Conservation (phyloP, 192 early-diverging fungal species). For the Linnemannia hyalina region DNA sequence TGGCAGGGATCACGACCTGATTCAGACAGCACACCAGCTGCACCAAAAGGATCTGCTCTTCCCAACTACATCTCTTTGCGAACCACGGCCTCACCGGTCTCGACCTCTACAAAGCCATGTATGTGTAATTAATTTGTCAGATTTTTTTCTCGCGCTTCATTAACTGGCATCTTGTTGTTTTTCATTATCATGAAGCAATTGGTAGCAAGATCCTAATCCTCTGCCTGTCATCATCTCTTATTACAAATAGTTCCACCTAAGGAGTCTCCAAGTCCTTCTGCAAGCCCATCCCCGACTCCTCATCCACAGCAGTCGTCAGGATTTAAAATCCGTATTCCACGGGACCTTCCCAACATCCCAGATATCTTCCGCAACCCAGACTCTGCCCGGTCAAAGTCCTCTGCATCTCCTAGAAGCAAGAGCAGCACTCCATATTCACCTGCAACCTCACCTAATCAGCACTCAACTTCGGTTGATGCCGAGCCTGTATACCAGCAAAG, state of each 20-base stretch:
- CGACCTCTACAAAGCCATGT: slow-evolving; percentile 7
- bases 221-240: background rate
- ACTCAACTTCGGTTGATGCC: background rate
- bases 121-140: background rate
- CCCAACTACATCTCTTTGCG: background rate
- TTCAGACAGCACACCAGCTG: slow-evolving; percentile 15
- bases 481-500: slow-evolving; percentile 28
- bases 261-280: background rate
- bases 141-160: background rate
- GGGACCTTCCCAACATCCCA: slow-evolving; percentile 43
- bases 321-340: slow-evolving; percentile 45
- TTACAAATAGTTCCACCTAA: background rate
- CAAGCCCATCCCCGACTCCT: background rate
- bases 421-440: slow-evolving; percentile 1
- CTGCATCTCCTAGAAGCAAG: slow-evolving; percentile 12
- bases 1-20: slow-evolving; percentile 37
- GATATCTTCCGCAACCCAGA: slow-evolving; percentile 31
- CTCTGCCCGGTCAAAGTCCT: slow-evolving; percentile 4
- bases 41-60: background rate
- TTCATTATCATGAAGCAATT: background rate
- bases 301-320: background rate
- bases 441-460: background rate
- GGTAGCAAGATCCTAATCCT: background rate
- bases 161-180: background rate
- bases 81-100: background rate